Evolutionary conservation across 768 basidiomycete species (phyloP).

Genomic region (Auricularia cornea): DNA sequence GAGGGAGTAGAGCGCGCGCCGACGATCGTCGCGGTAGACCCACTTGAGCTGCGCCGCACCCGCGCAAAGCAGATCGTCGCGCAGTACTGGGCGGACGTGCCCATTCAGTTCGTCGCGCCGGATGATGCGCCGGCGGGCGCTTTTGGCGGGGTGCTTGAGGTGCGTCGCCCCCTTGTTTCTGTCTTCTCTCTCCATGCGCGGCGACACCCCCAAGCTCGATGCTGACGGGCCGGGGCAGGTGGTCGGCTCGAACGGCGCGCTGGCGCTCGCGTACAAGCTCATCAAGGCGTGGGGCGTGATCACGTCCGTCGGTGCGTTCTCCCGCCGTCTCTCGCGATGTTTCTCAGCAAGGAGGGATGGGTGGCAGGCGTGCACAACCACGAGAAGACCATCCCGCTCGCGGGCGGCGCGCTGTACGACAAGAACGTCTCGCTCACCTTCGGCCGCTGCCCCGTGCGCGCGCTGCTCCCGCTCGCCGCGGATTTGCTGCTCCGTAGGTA

Average conservation of each 20-base stretch:
- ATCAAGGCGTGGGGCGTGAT: conserved; percentile 71
- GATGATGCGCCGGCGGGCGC: conserved; percentile 23
- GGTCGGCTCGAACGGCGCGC: conserved; percentile 59
- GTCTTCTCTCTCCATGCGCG: background rate
- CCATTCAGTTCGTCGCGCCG: conserved; percentile 3
- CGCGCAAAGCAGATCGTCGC: background rate
- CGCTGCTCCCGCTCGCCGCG: conserved; percentile 66
- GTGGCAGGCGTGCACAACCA: conserved; percentile 13
- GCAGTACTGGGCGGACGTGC: background rate
- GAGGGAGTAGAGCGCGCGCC: conserved; percentile 31
- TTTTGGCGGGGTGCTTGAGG: conserved; percentile 62
- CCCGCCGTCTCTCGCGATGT: conserved; percentile 24
- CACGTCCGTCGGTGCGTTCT: conserved; percentile 57
- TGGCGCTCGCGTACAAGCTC: conserved; percentile 58
- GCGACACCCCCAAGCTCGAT: too few relatives aligned
- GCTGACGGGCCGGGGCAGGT: too few relatives aligned
- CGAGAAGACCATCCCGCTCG: conserved; percentile 20
- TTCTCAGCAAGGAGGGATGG: conserved; percentile 15
- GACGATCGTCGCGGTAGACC: conserved; percentile 57
- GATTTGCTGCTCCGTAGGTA: conserved; percentile 62
- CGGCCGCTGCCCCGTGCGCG: conserved; percentile 72
- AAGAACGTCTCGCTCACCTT: conserved; percentile 77
- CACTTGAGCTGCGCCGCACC: conserved; percentile 10
- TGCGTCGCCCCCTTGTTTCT: conserved; percentile 16
- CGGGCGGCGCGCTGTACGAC: conserved; percentile 50